phyloP scores from a whole-genome alignment of 495 filamentous ascomycete genomes.

The Tirmania nivea region DNA sequence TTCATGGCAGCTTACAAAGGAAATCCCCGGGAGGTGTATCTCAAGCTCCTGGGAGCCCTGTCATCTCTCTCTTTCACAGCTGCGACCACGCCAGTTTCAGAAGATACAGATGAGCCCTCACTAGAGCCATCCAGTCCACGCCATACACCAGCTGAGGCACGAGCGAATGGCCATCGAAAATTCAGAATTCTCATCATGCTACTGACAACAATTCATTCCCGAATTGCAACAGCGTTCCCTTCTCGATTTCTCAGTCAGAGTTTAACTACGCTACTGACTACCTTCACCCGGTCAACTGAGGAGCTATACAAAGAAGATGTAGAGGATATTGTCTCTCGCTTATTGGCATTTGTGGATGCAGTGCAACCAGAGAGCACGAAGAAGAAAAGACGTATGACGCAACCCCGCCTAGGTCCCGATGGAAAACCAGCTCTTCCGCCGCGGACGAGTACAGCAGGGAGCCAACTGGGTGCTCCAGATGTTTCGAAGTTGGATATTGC shows the following conservation, averaged over 20 bases:
- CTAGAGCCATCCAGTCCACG: neutral
- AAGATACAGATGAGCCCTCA: constrained; percentile 3
- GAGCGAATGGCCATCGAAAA: constrained; percentile 21
- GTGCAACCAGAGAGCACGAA: constrained; percentile 6
- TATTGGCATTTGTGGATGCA: constrained; percentile 13
- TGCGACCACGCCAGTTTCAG: constrained; percentile 7
- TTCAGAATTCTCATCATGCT: constrained; percentile 62
- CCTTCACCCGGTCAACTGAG: constrained; percentile 17
- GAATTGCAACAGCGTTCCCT: constrained; percentile 77
- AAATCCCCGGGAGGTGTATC: constrained; percentile 81
- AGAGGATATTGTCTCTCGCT: constrained; percentile 7
- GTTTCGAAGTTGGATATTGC: neutral
- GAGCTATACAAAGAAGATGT: constrained; percentile 11
- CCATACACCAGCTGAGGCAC: neutral
- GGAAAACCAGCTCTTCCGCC: constrained; percentile 16
- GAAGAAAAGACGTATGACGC: neutral
- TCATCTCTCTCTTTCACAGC: constrained; percentile 29
- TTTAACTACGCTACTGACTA: constrained; percentile 28
- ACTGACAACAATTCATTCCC: constrained; percentile 62
- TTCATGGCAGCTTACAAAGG: constrained; percentile 45
- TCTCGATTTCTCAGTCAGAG: constrained; percentile 85
- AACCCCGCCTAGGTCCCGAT: constrained; percentile 4
- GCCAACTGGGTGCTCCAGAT: constrained; percentile 4
- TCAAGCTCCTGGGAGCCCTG: constrained; percentile 59
- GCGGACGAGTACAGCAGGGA: constrained; percentile 18